phyloP scores from a whole-genome alignment of 179 eudicot species.

The Beta lomatogona region DNA sequence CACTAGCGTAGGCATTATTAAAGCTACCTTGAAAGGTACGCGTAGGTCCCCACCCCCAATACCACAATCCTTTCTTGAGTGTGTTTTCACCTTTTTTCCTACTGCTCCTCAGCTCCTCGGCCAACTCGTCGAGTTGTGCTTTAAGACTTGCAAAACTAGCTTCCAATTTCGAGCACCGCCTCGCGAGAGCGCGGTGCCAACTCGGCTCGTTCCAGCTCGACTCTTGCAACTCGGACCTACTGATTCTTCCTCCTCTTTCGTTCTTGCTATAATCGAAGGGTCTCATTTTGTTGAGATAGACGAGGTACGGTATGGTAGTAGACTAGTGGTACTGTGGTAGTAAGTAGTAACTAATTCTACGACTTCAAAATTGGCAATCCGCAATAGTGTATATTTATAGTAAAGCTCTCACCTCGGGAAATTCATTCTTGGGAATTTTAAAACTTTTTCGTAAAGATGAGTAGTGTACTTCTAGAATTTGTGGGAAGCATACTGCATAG shows the following conservation, averaged over 20 bases:
- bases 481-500: too few relatives aligned
- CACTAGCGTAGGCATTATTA: neutral
- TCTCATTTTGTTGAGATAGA: neutral
- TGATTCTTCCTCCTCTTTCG: neutral
- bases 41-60: too few relatives aligned
- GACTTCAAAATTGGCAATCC: too few relatives aligned
- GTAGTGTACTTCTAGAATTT: too few relatives aligned
- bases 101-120: neutral
- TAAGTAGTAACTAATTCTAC: too few relatives aligned
- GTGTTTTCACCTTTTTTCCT: neutral
- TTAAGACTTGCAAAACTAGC: constrained; percentile 34
- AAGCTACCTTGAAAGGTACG: constrained; percentile 13
- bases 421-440: too few relatives aligned
- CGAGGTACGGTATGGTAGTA: too few relatives aligned
- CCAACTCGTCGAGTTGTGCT: constrained; percentile 11
- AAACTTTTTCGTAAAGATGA: too few relatives aligned
- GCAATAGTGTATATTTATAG: too few relatives aligned
- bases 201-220: constrained; percentile 1
- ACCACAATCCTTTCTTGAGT: too few relatives aligned
- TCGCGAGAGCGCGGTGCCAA: constrained; percentile 24
- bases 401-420: too few relatives aligned
- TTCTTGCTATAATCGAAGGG: neutral
- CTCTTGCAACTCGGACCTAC: constrained; percentile 12
- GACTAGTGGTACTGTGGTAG: too few relatives aligned
- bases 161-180: constrained; percentile 45